Percentiles rank a stretch among this genome's conserved stretches.
Conservation (phyloP, 1,284 basidiomycete genomes). For the Spongispora temasekensis region DNA sequence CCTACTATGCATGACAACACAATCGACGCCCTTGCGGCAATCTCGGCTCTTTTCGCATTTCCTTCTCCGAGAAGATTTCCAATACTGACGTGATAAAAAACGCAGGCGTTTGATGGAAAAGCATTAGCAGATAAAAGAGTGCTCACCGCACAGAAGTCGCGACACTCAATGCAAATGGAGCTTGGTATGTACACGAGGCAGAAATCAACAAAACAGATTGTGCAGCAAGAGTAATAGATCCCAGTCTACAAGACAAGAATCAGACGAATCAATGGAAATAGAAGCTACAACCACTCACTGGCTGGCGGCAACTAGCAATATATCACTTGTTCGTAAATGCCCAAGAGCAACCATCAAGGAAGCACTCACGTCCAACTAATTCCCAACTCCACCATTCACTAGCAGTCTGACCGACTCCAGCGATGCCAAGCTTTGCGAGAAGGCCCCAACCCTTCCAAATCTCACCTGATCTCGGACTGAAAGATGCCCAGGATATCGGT, state of each 20-base stretch:
- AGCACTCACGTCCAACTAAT: conserved; percentile 56
- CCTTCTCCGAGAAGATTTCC: conserved; percentile 82
- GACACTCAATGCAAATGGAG: conserved; percentile 79
- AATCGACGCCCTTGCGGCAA: conserved; percentile 63
- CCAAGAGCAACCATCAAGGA: not conserved
- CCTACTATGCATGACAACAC: conserved; percentile 63
- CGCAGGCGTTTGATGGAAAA: not conserved
- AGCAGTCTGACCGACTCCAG: conserved; percentile 70
- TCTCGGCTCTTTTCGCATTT: conserved; percentile 66
- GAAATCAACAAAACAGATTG: conserved; percentile 79
- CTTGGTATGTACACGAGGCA: conserved; percentile 80
- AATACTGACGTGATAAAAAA: conserved; percentile 50
- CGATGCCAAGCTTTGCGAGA: conserved; percentile 73
- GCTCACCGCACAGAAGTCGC: conserved; percentile 81
- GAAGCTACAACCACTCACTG: conserved; percentile 39
- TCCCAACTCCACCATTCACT: conserved; percentile 96
- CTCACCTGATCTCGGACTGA: conserved; percentile 67
- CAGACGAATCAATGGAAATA: not conserved
- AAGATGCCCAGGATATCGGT: conserved; percentile 24
- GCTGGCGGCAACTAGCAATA: conserved; percentile 54
- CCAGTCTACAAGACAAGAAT: conserved; percentile 42
- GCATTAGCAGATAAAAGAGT: too few species aligned
- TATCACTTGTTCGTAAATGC: not conserved
- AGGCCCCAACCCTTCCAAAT: conserved; percentile 75
- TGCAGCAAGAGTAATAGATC: conserved; percentile 64